A percentile compares a stretch with the other conserved stretches of the same genome.
Conservation (phyloP, 768 basidiomycete genomes). For the Dacryopinax primogenitus region DNA sequence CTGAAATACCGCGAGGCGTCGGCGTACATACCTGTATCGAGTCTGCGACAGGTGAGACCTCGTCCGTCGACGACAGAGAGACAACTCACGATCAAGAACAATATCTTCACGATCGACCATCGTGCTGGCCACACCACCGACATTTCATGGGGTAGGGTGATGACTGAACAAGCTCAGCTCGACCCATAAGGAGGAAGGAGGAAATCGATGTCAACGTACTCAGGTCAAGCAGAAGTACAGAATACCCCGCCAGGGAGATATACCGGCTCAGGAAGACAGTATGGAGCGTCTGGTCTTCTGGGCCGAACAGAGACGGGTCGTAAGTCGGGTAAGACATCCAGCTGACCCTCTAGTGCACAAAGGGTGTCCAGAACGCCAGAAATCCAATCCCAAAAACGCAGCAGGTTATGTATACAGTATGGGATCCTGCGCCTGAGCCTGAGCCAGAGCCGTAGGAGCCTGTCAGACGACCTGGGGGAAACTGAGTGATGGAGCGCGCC, state of each 20-base stretch:
- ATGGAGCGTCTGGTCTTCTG: not conserved
- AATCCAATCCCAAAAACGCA: no score
- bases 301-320: not conserved
- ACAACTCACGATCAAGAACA: not conserved
- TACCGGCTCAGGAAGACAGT: not conserved
- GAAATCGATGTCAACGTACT: not conserved
- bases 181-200: not conserved
- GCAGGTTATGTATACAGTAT: not conserved
- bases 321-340: not conserved
- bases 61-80: not conserved
- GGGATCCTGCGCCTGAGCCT: not conserved
- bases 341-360: not conserved
- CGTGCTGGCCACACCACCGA: not conserved
- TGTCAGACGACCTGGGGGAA: not conserved
- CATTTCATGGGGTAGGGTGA: not conserved
- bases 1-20: not conserved
- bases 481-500: not conserved
- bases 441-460: not conserved
- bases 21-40: not conserved
- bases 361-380: no score
- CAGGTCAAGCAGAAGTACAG: not conserved
- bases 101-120: not conserved
- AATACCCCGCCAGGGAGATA: not conserved
- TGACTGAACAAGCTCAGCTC: not conserved
- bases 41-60: not conserved